A percentile compares a stretch with the other conserved stretches of the same genome.
These are phyloP conservation scores for Neurospora sp. DNA, from an alignment of 495 filamentous ascomycete genomes.

Conservation along the genomic window DNA sequence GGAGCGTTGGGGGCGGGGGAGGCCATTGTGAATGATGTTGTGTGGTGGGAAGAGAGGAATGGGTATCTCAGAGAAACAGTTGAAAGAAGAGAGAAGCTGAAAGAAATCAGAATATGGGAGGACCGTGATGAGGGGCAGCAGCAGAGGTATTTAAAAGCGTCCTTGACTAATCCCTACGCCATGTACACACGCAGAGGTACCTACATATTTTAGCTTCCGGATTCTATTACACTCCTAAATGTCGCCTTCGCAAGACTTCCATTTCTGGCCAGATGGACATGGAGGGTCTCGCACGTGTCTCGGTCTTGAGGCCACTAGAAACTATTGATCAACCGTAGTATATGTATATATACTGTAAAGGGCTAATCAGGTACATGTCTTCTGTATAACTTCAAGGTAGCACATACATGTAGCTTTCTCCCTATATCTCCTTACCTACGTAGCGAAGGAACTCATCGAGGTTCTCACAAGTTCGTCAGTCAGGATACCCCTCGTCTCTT, in stretches of 20 bases:
- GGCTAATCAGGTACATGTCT: not conserved
- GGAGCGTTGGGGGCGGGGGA: constrained; percentile 34
- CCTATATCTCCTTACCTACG: not conserved
- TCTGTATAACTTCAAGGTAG: not conserved
- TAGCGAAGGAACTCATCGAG: not conserved
- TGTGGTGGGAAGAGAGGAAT: not conserved
- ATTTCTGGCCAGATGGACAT: not conserved
- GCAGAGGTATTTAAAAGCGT: constrained; percentile 9
- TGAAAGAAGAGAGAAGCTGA: constrained; percentile 1
- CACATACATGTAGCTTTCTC: not conserved
- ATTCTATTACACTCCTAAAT: not conserved
- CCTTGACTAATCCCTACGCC: not conserved
- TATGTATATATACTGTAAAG: not conserved
- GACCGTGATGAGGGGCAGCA: constrained; percentile 5
- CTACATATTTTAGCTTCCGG: not conserved
- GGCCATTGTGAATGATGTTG: constrained; percentile 37
- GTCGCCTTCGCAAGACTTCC: not conserved
- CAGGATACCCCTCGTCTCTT: not conserved
- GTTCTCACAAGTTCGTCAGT: not conserved
- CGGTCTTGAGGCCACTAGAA: not conserved
- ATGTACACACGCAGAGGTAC: not conserved
- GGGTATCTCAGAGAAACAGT: constrained; percentile 4
- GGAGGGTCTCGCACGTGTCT: not conserved
- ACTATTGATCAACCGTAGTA: not conserved
- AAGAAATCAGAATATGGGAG: not conserved